These are phyloP conservation scores for Aspergillus steynii DNA, from an alignment of 495 filamentous ascomycete genomes.

Conservation along the genomic window DNA sequence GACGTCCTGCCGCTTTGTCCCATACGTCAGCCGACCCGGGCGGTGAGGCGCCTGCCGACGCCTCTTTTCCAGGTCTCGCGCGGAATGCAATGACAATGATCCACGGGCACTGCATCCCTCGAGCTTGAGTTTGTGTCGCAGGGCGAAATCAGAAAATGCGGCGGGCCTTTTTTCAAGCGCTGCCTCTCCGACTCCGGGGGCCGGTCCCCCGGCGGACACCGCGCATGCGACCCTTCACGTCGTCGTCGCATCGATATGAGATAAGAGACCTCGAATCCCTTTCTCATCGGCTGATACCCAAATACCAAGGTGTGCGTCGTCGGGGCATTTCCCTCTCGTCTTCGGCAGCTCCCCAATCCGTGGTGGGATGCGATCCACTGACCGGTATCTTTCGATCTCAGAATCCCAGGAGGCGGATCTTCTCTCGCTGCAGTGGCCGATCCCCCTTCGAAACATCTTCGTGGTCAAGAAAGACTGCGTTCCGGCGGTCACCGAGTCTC, in stretches of 20 bases:
- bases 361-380: not conserved
- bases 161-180: conserved; percentile 12
- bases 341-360: not conserved
- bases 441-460: conserved; percentile 85
- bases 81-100: no score
- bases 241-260: conserved; percentile 34
- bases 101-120: no score
- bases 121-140: no score
- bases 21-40: conserved; percentile 6
- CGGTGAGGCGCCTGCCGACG: not conserved
- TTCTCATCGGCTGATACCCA: conserved; percentile 43
- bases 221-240: conserved; percentile 39
- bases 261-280: conserved; percentile 46
- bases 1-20: conserved; percentile 3
- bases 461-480: conserved; percentile 83
- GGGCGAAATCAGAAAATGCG: conserved; percentile 12
- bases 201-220: not conserved
- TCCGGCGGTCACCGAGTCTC: conserved; percentile 65
- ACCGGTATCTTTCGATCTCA: conserved; percentile 20
- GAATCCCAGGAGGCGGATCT: conserved; percentile 61
- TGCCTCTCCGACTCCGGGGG: not conserved
- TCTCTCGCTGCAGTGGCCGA: conserved; percentile 84
- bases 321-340: not conserved
- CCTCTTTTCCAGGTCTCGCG: no score
- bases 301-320: conserved; percentile 52